Conservation (phyloP, 1,284 basidiomycete species). For the Binderoboletus segoi region DNA sequence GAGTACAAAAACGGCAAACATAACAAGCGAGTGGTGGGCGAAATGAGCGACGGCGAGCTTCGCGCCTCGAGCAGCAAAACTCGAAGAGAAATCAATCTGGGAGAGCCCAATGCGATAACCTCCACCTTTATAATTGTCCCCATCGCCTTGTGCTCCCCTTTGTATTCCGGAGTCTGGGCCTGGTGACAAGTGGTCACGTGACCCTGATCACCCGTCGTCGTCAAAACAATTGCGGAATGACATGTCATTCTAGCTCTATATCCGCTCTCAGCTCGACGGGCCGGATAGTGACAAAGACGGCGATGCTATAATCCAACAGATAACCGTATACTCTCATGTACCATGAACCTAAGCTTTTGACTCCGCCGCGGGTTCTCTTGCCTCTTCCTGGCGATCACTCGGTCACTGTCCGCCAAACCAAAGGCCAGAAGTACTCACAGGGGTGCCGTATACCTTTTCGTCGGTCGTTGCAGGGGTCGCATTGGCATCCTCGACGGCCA, state of each 20-base stretch:
- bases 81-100: background rate
- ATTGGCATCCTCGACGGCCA: slow-evolving; percentile 1
- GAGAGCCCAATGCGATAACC: background rate
- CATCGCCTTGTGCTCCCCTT: slow-evolving; percentile 5
- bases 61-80: slow-evolving; percentile 16
- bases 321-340: no score
- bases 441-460: slow-evolving; percentile 4
- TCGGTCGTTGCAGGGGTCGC: slow-evolving; percentile 2
- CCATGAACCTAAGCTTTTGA: slow-evolving; percentile 16
- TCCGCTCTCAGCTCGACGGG: no score
- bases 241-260: background rate
- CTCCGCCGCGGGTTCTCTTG: background rate
- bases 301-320: no score
- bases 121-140: background rate
- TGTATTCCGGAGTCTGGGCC: background rate
- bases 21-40: slow-evolving; percentile 13
- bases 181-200: no score
- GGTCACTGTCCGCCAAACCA: slow-evolving; percentile 8
- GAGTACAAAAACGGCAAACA: slow-evolving; percentile 18
- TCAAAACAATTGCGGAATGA: no score
- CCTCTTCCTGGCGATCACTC: slow-evolving; percentile 1
- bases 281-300: no score
- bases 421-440: slow-evolving; percentile 16
- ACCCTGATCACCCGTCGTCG: no score
- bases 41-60: slow-evolving; percentile 23